Percentiles rank a stretch among this genome's conserved stretches.
Conservation (phyloP, 371 early-diverging fungal species). For the Rhizomucor pusillus region DNA sequence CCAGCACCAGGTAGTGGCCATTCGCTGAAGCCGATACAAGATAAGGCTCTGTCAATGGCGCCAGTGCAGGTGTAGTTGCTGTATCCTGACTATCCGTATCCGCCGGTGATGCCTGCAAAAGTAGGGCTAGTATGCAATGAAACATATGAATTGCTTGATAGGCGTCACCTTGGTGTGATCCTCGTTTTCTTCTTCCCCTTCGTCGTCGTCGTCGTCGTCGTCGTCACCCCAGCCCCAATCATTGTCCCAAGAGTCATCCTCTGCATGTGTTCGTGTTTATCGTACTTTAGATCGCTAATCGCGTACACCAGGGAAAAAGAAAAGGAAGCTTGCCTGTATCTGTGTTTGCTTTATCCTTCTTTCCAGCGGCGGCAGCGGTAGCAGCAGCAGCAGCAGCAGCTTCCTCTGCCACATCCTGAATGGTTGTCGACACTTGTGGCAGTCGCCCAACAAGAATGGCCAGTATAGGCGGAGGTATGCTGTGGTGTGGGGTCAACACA, state of each 20-base stretch:
- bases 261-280: slow-evolving; percentile 1
- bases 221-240: slow-evolving; percentile 46
- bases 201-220: slow-evolving; percentile 25
- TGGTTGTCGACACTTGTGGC: slow-evolving; percentile 39
- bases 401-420: slow-evolving; percentile 38
- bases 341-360: slow-evolving; percentile 13
- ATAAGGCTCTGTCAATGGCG: slow-evolving; percentile 24
- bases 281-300: not conserved
- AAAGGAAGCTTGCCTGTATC: slow-evolving; percentile 10
- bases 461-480: slow-evolving; percentile 42
- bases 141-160: too few species aligned
- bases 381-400: slow-evolving; percentile 13
- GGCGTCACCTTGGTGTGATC: too few species aligned
- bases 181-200: not conserved
- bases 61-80: too few species aligned
- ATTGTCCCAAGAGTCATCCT: slow-evolving; percentile 42
- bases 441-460: slow-evolving; percentile 43
- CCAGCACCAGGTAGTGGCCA: slow-evolving; percentile 34
- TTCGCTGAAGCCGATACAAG: slow-evolving; percentile 38
- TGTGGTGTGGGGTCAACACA: slow-evolving; percentile 34
- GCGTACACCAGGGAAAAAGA: not conserved
- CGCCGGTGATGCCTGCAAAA: too few species aligned
- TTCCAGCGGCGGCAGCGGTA: not conserved
- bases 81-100: too few species aligned
- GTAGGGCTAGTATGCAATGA: too few species aligned